Base-by-base conservation (phyloP, 139 green algal species). In the Coccomyxa sp. region DNA sequence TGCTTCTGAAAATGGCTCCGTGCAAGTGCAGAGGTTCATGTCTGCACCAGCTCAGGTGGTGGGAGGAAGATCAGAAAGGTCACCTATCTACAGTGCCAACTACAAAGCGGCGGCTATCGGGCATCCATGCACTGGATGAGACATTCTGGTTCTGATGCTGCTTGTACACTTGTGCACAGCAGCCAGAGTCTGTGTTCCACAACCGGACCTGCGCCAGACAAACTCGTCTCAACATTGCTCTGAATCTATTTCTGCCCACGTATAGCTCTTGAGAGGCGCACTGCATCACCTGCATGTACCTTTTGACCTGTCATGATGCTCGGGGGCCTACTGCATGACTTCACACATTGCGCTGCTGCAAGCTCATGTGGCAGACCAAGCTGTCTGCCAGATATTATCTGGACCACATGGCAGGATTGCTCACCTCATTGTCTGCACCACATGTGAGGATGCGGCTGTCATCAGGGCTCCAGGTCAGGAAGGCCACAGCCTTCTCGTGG, bases 41-140 rank as follows among this genome's bases (percentile, higher is more conserved):
- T n/a, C n/a, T n/a, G n/a, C n/a, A n/a, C n/a, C n/a, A n/a, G n/a
- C n/a, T n/a, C n/a, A n/a, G n/a, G n/a, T n/a, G n/a, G n/a, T n/a
- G n/a, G n/a, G n/a, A n/a, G n/a, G n/a, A n/a, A n/a, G n/a, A n/a
- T n/a, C n/a, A n/a, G n/a, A n/a, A n/a, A n/a, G n/a, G n/a, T n/a
- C 50, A 64, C 50, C 50, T 64, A 22, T 64, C 50, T 22, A 64
- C 50, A 18, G 50, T 64, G 50, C 50, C 50, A 4, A 64, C 50
- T 1, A 64, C 50, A 6, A 64, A 64, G 3, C 50, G 50, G 18
- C 50, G 50, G 5, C 50, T 64, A 80, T 94, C 90, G 4, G 94
- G 94, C 79, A 97, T 76, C 95, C 95, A 98, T 18, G 86, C 89
- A 54, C 84, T 89, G 7, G 90, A 86, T 12, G 85, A 89, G 0